Conservation (phyloP, 2,329 filamentous ascomycete species). For the Pseudocercospora crystallina region DNA sequence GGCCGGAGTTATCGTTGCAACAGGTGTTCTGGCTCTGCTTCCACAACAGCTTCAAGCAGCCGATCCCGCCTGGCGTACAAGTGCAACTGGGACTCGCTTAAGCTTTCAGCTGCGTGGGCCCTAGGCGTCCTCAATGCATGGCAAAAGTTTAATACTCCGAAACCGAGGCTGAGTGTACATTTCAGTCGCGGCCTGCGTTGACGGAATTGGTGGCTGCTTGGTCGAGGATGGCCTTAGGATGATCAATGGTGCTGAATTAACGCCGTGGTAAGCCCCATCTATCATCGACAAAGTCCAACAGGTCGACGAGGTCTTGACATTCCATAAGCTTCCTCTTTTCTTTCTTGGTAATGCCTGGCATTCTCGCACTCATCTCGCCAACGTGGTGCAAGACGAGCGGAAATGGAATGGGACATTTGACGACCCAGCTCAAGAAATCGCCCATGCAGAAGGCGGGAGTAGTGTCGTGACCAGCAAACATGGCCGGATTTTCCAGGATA, state of each 20-base stretch:
- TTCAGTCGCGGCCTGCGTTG: too few species aligned
- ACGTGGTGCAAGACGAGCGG: conserved; percentile 67
- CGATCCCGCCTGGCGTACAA: too few species aligned
- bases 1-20: too few species aligned
- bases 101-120: too few species aligned
- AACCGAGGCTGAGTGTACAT: too few species aligned
- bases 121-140: too few species aligned
- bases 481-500: conserved; percentile 65
- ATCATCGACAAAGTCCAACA: conserved; percentile 35
- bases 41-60: too few species aligned
- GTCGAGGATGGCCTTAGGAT: too few species aligned
- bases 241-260: background rate
- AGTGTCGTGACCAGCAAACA: conserved; percentile 58
- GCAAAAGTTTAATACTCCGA: too few species aligned
- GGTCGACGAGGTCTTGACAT: conserved; percentile 34
- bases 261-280: conserved; percentile 22
- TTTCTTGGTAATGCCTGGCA: conserved; percentile 56
- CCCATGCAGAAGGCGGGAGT: conserved; percentile 66
- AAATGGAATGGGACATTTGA: conserved; percentile 59
- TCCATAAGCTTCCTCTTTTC: conserved; percentile 30
- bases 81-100: too few species aligned
- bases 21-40: too few species aligned
- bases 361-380: conserved; percentile 61
- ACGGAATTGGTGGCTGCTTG: too few species aligned
- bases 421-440: conserved; percentile 60